Percentiles rank a stretch among this genome's conserved stretches.
phyloP scores from a whole-genome alignment of 2,329 filamentous ascomycete genomes.

The Fusarium solani-melongenae region DNA sequence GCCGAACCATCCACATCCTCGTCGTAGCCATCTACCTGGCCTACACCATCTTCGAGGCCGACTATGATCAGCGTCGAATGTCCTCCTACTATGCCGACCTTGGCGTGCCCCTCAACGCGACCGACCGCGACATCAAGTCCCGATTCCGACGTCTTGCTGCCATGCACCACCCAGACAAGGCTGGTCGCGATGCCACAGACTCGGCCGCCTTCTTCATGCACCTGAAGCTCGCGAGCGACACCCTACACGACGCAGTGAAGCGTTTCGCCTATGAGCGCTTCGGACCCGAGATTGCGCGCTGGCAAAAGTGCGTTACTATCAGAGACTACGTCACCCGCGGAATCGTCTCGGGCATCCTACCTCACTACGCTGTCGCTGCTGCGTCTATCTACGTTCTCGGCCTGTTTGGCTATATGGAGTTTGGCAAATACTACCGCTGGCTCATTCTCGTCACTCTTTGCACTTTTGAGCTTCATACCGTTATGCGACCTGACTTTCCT shows the following conservation, averaged over 20 bases:
- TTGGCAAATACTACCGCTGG: conserved; percentile 75
- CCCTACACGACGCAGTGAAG: conserved; percentile 78
- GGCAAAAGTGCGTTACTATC: conserved; percentile 74
- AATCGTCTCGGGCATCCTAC: conserved; percentile 64
- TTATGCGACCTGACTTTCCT: conserved; percentile 66
- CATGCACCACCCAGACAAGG: conserved; percentile 87
- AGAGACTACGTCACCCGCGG: conserved; percentile 79
- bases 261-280: conserved; percentile 93
- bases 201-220: conserved; percentile 74
- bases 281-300: conserved; percentile 76
- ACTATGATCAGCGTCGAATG: conserved; percentile 77
- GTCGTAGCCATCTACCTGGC: conserved; percentile 86
- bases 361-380: conserved; percentile 70
- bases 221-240: conserved; percentile 86
- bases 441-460: conserved; percentile 64
- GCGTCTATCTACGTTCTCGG: conserved; percentile 70
- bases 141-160: conserved; percentile 82
- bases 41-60: conserved; percentile 93
- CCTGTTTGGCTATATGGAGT: conserved; percentile 74
- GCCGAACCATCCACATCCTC: conserved; percentile 83
- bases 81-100: conserved; percentile 86
- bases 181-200: conserved; percentile 51
- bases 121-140: conserved; percentile 83
- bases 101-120: conserved; percentile 73
- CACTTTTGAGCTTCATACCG: conserved; percentile 66